Evolutionary conservation across 2,329 filamentous ascomycete species (phyloP), one percentile per base, ranked within the genome.

Genomic region (Fusarium cyanostomum): DNA sequence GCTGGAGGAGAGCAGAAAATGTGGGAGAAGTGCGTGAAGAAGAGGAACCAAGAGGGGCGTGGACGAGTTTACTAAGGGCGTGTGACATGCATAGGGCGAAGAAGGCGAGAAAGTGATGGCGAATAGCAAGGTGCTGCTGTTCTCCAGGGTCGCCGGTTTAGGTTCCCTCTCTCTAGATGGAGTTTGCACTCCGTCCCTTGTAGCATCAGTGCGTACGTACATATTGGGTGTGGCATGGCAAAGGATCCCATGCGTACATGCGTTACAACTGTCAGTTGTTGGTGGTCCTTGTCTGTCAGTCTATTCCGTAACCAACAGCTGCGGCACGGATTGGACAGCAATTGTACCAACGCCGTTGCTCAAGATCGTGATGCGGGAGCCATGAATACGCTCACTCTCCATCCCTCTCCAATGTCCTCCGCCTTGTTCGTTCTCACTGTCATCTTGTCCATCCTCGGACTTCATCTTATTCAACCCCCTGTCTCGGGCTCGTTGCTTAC

Each of bases 181-280:
- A 52, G 54, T 49, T 56, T 66, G 46, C 38, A 59, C 54, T 62
- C 52, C 52, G 50, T 62, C 28, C 62, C 52, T 62, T 63, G 59
- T 59, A 65, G 34, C 61, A 62, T 61, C 61, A 53, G 45, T 64
- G 37, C 33, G 39, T 38, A 15, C 38, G 26, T 52, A 49, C 57
- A 11, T 31, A 45, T 52, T 56, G 42, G 59, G 55, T 45, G 46
- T 60, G 42, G 48, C 49, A 54, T 63, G 42, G 30, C 55, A 64
- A 44, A 56, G 38, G 45, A 56, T 64, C 35, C 52, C 35, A 37
- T 35, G 41, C 43, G 41, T 46, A 48, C 55, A 61, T 64, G 49
- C 53, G 42, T 28, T 42, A 49, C 45, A 64, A 64, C 60, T 63
- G 49, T 52, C 50, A 56, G 39, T 59, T 54, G 52, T n/a, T n/a